phyloP scores from a whole-genome alignment of 2,329 filamentous ascomycete species.

The Aspergillus fumigatiaffinis region DNA sequence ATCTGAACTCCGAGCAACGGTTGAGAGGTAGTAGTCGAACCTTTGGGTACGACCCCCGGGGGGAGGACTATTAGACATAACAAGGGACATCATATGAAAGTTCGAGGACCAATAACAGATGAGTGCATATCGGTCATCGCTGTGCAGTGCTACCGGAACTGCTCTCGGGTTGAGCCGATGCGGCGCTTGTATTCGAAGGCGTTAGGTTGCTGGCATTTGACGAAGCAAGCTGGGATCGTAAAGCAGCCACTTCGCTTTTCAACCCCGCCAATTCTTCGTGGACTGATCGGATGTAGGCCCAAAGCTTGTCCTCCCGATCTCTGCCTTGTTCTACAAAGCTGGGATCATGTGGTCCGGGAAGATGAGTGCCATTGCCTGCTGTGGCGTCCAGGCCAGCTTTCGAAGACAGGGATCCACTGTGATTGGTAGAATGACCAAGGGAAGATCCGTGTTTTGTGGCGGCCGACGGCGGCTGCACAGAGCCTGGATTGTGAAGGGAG shows the following conservation, averaged over 20 bases:
- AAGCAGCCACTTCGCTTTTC: constrained; percentile 39
- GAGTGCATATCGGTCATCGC: constrained; percentile 11
- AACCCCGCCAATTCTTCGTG: constrained; percentile 40
- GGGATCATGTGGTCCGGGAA: constrained; percentile 17
- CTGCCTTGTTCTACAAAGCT: constrained; percentile 26
- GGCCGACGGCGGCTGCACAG: constrained; percentile 29
- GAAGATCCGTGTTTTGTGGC: constrained; percentile 34
- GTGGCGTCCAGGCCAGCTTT: constrained; percentile 26
- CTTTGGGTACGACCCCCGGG: neutral
- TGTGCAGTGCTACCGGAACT: constrained; percentile 8
- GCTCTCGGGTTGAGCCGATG: constrained; percentile 12
- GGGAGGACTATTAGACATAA: neutral
- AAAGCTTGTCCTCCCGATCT: constrained; percentile 39
- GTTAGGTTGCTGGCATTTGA: constrained; percentile 21
- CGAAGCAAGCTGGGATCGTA: constrained; percentile 39
- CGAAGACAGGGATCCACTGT: constrained; percentile 23
- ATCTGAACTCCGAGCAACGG: neutral
- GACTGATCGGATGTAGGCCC: constrained; percentile 42
- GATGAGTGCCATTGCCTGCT: constrained; percentile 18
- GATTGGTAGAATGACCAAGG: constrained; percentile 33
- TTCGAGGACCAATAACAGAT: no score
- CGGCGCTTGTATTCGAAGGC: constrained; percentile 11
- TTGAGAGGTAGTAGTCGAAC: neutral
- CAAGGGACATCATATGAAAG: neutral
- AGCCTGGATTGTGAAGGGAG: constrained; percentile 37